A percentile compares a stretch with the other conserved stretches of the same genome.
phyloP scores from a whole-genome alignment of 169 alveolate genomes.

The Theileria annulata region DNA sequence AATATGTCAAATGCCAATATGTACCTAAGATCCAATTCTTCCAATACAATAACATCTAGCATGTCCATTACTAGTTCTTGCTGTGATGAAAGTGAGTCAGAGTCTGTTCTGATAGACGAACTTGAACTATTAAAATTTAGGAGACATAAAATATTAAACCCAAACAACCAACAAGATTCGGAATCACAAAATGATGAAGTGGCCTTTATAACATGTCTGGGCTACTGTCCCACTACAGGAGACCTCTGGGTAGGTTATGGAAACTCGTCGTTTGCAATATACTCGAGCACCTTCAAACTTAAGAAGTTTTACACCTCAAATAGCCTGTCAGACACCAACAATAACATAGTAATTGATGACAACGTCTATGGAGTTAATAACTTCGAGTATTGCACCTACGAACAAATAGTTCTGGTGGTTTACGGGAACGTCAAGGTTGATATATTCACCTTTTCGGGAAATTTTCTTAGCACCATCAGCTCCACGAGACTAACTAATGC shows the following conservation, averaged over 20 bases:
- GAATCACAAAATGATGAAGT: slow-evolving; percentile 15
- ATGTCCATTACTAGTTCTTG: not conserved
- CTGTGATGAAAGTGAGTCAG: not conserved
- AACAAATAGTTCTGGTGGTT: slow-evolving; percentile 51
- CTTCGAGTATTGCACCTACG: slow-evolving; percentile 50
- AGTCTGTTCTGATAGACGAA: slow-evolving; percentile 11
- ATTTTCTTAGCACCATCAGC: slow-evolving; percentile 34
- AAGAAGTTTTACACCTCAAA: slow-evolving; percentile 34
- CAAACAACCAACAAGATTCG: not conserved
- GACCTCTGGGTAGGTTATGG: slow-evolving; percentile 71
- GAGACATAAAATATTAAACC: not conserved
- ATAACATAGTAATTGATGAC: slow-evolving; percentile 7
- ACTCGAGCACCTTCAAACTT: slow-evolving; percentile 27
- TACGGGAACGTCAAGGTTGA: slow-evolving; percentile 54
- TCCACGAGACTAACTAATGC: slow-evolving; percentile 38
- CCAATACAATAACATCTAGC: not conserved
- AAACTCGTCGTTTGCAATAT: slow-evolving; percentile 62
- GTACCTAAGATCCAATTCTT: not conserved
- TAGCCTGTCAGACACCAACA: not conserved
- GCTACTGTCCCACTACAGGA: slow-evolving; percentile 20
- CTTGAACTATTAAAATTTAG: not conserved
- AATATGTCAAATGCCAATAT: not conserved
- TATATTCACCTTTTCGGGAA: slow-evolving; percentile 25
- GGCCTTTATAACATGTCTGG: slow-evolving; percentile 48
- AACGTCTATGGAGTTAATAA: slow-evolving; percentile 36